phyloP scores from a whole-genome alignment of 2,329 filamentous ascomycete species.

The Gyromitra esculenta region DNA sequence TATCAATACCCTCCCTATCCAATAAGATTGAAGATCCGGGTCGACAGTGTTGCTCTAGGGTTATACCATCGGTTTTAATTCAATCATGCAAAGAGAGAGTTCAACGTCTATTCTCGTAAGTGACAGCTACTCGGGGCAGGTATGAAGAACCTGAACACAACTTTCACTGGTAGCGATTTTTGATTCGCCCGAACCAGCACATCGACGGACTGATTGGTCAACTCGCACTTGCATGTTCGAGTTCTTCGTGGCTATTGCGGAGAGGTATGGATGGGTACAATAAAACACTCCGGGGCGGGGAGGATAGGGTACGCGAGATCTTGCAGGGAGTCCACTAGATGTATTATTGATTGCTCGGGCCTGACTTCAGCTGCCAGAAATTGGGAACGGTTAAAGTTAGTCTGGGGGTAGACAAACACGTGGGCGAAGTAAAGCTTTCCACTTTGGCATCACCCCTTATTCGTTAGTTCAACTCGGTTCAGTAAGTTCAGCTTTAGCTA shows the following conservation, averaged over 20 bases:
- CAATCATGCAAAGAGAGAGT: not conserved
- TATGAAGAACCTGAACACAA: too few relatives aligned
- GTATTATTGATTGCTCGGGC: constrained; percentile 25
- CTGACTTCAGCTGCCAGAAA: constrained; percentile 14
- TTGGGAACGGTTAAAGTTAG: not conserved
- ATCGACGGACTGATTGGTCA: too few relatives aligned
- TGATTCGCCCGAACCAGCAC: too few relatives aligned
- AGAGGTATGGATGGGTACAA: not conserved
- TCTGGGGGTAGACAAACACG: constrained; percentile 24
- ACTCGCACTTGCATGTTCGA: too few relatives aligned
- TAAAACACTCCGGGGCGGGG: not conserved
- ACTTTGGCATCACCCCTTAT: not conserved
- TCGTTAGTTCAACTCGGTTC: not conserved
- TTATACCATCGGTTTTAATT: not conserved
- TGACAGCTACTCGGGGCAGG: not conserved
- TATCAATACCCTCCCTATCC: not conserved
- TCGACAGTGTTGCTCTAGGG: not conserved
- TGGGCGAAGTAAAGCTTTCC: constrained; percentile 24
- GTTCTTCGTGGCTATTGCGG: not conserved
- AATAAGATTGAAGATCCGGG: not conserved
- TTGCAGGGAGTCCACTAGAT: constrained; percentile 4
- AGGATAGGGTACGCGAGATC: constrained; percentile 4
- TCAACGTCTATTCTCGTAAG: constrained; percentile 9
- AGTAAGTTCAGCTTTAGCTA: constrained; percentile 5
- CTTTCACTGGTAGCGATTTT: too few relatives aligned